A percentile compares a stretch with the other conserved stretches of the same genome.
Conservation (phyloP, 495 filamentous ascomycete species). For the Copromyces sp. region DNA sequence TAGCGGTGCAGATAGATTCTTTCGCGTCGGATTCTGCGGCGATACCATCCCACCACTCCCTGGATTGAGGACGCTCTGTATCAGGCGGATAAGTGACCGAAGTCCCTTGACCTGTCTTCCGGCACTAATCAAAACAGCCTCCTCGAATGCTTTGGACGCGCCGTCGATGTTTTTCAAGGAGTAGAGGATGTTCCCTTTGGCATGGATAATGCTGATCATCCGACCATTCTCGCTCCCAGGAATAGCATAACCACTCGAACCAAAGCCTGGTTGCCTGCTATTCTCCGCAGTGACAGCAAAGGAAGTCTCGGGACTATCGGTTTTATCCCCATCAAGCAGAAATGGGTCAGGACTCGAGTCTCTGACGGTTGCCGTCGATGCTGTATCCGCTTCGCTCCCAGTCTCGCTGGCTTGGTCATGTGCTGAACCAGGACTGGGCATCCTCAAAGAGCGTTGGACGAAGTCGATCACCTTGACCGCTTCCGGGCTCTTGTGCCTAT, state of each 20-base stretch:
- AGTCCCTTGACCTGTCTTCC: slow-evolving; percentile 65
- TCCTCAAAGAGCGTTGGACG: slow-evolving; percentile 66
- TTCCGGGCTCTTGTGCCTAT: slow-evolving; percentile 69
- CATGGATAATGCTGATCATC: slow-evolving; percentile 85
- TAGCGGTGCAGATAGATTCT: slow-evolving; percentile 36
- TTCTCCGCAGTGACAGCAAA: slow-evolving; percentile 31
- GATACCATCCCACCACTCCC: slow-evolving; percentile 3
- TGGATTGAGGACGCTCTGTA: slow-evolving; percentile 59
- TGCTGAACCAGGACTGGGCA: slow-evolving; percentile 15
- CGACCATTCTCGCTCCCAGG: slow-evolving; percentile 85
- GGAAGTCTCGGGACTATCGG: slow-evolving; percentile 14
- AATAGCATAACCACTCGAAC: slow-evolving; percentile 77
- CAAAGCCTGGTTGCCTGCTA: slow-evolving; percentile 54
- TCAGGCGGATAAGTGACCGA: slow-evolving; percentile 67
- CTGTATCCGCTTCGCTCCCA: slow-evolving; percentile 13
- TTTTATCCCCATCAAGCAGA: slow-evolving; percentile 13
- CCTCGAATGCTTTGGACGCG: slow-evolving; percentile 87
- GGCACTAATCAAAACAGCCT: slow-evolving; percentile 81
- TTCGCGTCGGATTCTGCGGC: not conserved
- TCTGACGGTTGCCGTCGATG: slow-evolving; percentile 9
- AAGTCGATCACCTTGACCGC: slow-evolving; percentile 84
- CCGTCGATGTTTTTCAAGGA: slow-evolving; percentile 72
- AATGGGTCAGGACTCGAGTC: slow-evolving; percentile 14
- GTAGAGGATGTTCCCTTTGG: slow-evolving; percentile 98
- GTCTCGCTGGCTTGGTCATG: slow-evolving; percentile 12